phyloP scores from a whole-genome alignment of 2,329 filamentous ascomycete genomes.

The Cladophialophora exuberans region DNA sequence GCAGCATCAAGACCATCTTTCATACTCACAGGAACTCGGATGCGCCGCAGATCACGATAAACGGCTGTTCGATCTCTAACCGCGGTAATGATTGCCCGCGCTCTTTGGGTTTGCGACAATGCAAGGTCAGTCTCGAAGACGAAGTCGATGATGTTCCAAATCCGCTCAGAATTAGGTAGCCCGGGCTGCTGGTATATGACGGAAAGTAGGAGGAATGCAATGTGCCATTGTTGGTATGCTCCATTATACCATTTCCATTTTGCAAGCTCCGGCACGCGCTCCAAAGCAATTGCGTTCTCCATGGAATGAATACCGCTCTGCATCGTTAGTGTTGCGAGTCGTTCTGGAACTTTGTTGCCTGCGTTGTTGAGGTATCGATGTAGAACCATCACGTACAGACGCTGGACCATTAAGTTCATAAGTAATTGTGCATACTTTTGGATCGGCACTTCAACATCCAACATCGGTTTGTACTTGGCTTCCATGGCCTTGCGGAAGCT shows the following conservation, averaged over 20 bases:
- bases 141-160: slow-evolving; percentile 73
- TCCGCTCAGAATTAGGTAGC: slow-evolving; percentile 63
- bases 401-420: slow-evolving; percentile 65
- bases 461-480: slow-evolving; percentile 66
- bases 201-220: slow-evolving; percentile 68
- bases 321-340: slow-evolving; percentile 66
- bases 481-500: slow-evolving; percentile 67
- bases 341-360: slow-evolving; percentile 46
- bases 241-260: slow-evolving; percentile 72
- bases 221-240: slow-evolving; percentile 73
- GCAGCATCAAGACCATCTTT: slow-evolving; percentile 11
- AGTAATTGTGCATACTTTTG: slow-evolving; percentile 67
- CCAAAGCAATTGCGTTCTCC: slow-evolving; percentile 59
- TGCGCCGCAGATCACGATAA: slow-evolving; percentile 37
- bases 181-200: slow-evolving; percentile 66
- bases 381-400: slow-evolving; percentile 68
- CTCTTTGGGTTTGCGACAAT: slow-evolving; percentile 60
- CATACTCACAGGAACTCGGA: slow-evolving; percentile 36
- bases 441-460: slow-evolving; percentile 62
- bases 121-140: slow-evolving; percentile 66
- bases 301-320: slow-evolving; percentile 60
- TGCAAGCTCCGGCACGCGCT: slow-evolving; percentile 55
- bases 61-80: slow-evolving; percentile 52
- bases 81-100: slow-evolving; percentile 63
- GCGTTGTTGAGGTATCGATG: slow-evolving; percentile 65